Percentiles rank a stretch among this genome's conserved stretches.
phyloP scores from a whole-genome alignment of 305 asterid genomes.

The Withania somnifera region DNA sequence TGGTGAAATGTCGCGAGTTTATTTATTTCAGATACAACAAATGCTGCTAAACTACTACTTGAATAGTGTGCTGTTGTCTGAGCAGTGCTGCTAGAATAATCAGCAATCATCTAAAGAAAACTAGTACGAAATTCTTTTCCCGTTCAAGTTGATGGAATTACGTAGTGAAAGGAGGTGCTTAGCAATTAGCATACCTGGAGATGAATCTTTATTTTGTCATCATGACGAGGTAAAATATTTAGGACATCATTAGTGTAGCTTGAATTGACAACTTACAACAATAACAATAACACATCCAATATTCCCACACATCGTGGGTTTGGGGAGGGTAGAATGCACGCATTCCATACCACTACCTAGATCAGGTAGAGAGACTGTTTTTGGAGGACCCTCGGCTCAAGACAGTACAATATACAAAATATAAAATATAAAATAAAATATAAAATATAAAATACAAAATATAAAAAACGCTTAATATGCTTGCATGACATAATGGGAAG shows the following conservation, averaged over 20 bases:
- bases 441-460: too few species aligned
- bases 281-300: too few species aligned
- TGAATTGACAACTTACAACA: not conserved
- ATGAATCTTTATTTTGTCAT: not conserved
- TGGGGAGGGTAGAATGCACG: too few species aligned
- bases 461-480: too few species aligned
- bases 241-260: not conserved
- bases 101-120: not conserved
- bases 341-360: too few species aligned
- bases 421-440: too few species aligned
- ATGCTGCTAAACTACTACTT: not conserved
- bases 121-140: not conserved
- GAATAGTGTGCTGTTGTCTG: not conserved
- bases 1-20: not conserved
- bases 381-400: too few species aligned
- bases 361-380: too few species aligned
- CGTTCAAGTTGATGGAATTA: not conserved
- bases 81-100: not conserved
- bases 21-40: not conserved
- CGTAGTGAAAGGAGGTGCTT: not conserved
- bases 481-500: too few species aligned
- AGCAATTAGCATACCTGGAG: not conserved
- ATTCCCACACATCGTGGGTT: too few species aligned
- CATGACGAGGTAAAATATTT: not conserved
- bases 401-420: too few species aligned